Evolutionary conservation across 1,284 basidiomycete species (phyloP), one percentile per base, ranked within the genome.

Genomic region (Spongiforma sp.): DNA sequence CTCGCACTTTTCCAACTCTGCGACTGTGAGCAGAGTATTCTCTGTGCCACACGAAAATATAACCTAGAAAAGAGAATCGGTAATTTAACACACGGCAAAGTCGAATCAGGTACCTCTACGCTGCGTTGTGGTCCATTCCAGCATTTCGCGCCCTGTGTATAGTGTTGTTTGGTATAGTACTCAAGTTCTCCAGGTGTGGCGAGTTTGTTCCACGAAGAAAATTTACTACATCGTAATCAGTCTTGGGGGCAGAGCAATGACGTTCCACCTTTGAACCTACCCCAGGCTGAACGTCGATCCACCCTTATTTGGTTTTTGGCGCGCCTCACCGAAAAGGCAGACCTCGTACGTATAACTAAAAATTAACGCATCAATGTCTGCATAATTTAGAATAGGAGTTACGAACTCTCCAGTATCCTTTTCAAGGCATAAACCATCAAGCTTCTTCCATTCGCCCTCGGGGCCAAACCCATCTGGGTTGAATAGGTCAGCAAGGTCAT

Each of bases 41-140:
- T 95, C 91, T 6, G 86, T 90, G 2, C 95, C 97, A 73, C 97
- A 99, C 6, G 86, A 82, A 59, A 98, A 77, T 59, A 93, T 82
- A 30, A 99, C 84, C 91, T 95, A 68, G 28, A 59, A 32, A 17
- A 37, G 30, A 9, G 1, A 61, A 48, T 9, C 8, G 43, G 37
- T 46, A 26, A 58, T 59, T 48, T 30, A 62, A 50, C 5, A 17
- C 55, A 60, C 41, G 15, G 30, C 53, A 2, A 58, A 8, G 61
- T 54, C 21, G 28, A 7, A 59, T 61, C 30, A 79, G 82, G 66
- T 76, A 93, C 94, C 70, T 88, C 81, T 24, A 94, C 88, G 68
- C 86, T 94, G 26, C 95, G 89, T 68, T 93, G 86, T 2, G 97
- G 97, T 0, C 97, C 97, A 74, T 99, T 99, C 97, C 97, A 99